phyloP scores from a whole-genome alignment of 73 alveolate genomes.

The Blepharisma stoltei region DNA sequence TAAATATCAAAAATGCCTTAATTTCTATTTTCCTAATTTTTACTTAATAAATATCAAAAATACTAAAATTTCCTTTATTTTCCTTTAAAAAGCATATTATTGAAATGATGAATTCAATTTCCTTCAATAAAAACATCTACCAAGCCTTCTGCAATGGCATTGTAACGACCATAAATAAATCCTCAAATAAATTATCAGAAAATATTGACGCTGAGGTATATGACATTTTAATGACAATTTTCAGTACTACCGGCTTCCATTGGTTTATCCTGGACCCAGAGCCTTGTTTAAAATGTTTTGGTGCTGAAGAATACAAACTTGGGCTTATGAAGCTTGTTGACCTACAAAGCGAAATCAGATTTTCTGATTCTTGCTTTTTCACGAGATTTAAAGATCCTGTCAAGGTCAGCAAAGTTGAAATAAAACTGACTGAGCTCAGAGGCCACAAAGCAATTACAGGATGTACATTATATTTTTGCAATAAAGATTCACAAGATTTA shows the following conservation, averaged over 20 bases:
- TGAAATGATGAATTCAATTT: neutral
- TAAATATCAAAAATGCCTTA: no score
- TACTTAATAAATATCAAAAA: no score
- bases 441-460: slow-evolving; percentile 46
- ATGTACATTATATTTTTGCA: slow-evolving; percentile 35
- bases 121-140: neutral
- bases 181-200: neutral
- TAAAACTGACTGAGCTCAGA: slow-evolving; percentile 29
- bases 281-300: slow-evolving; percentile 53
- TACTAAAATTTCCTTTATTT: no score
- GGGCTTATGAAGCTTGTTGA: slow-evolving; percentile 30
- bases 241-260: slow-evolving; percentile 13
- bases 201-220: neutral
- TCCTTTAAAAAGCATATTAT: no score
- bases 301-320: slow-evolving; percentile 17
- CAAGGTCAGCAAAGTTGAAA: slow-evolving; percentile 23
- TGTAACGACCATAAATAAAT: neutral
- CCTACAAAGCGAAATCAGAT: slow-evolving; percentile 40
- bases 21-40: no score
- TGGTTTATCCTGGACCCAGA: slow-evolving; percentile 44
- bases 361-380: slow-evolving; percentile 43
- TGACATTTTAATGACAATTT: slow-evolving; percentile 16
- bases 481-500: slow-evolving; percentile 36
- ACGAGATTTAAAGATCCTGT: slow-evolving; percentile 38
- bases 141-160: neutral